These are phyloP conservation scores for Silybum marianum DNA, from an alignment of 129 eudicot genomes.

Conservation along the genomic window DNA sequence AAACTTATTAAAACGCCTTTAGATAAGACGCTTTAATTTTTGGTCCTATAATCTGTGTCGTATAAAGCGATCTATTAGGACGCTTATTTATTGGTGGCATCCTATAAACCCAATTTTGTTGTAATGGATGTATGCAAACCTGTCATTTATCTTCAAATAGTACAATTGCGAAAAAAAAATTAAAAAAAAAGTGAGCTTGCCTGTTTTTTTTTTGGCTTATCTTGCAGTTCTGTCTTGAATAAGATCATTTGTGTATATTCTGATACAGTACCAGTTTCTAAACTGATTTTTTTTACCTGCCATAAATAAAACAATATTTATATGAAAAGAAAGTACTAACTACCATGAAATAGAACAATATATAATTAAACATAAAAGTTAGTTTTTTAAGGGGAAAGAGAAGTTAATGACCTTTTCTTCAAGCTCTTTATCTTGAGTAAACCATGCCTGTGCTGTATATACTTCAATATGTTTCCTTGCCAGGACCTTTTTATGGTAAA, in stretches of 20 bases:
- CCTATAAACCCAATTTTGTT: too few relatives aligned
- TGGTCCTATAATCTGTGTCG: too few relatives aligned
- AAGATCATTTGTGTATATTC: constrained; percentile 76
- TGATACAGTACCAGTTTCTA: constrained; percentile 47
- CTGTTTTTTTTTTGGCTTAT: constrained; percentile 30
- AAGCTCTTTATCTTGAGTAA: constrained; percentile 60
- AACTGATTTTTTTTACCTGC: constrained; percentile 69
- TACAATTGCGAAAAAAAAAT: background rate
- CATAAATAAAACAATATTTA: background rate
- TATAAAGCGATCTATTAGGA: too few relatives aligned
- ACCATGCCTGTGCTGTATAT: constrained; percentile 82
- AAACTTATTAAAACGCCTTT: too few relatives aligned
- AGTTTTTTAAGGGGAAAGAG: background rate
- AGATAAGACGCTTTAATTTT: too few relatives aligned
- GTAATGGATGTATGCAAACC: background rate
- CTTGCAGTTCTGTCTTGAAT: constrained; percentile 51
- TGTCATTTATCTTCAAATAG: background rate
- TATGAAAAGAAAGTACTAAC: background rate
- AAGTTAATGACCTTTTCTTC: constrained; percentile 53
- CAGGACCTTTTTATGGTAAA: constrained; percentile 40
- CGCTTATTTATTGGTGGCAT: too few relatives aligned
- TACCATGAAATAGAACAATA: background rate
- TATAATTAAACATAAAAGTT: background rate
- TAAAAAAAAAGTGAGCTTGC: constrained; percentile 24
- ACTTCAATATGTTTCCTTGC: constrained; percentile 66